A percentile compares a stretch with the other conserved stretches of the same genome.
Evolutionary conservation across 2,329 filamentous ascomycete genomes (phyloP).

Genomic region (Alternaria longipes): DNA sequence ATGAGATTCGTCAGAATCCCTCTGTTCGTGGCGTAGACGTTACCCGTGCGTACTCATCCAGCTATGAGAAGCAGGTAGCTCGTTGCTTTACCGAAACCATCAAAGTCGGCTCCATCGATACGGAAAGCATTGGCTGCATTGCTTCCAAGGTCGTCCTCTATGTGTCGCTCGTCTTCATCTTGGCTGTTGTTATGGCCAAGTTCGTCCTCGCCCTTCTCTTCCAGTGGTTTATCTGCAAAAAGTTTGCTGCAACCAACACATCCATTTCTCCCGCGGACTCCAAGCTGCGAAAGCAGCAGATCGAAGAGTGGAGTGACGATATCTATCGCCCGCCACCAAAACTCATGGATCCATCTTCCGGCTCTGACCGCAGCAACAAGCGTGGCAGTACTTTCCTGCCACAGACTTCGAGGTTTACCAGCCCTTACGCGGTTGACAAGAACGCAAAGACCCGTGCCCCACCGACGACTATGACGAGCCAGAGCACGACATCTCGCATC

Average conservation of each 20-base stretch:
- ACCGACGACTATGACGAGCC: constrained; percentile 95
- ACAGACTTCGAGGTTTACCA: constrained; percentile 92
- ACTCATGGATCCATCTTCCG: constrained; percentile 74
- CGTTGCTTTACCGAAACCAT: constrained; percentile 92
- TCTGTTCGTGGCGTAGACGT: constrained; percentile 85
- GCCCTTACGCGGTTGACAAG: constrained; percentile 80
- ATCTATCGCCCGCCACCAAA: constrained; percentile 92
- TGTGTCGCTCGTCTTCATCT: constrained; percentile 88
- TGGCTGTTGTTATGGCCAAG: constrained; percentile 85
- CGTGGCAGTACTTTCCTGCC: constrained; percentile 86
- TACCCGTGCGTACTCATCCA: constrained; percentile 84
- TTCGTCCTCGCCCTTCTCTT: constrained; percentile 91
- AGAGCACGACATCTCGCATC: constrained; percentile 77
- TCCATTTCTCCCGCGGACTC: constrained; percentile 77
- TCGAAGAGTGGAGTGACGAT: constrained; percentile 97
- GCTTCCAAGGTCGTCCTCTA: constrained; percentile 97
- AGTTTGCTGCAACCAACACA: constrained; percentile 85
- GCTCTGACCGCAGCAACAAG: constrained; percentile 77
- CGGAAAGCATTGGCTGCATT: constrained; percentile 95
- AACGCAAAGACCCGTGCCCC: constrained; percentile 61
- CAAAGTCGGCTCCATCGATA: constrained; percentile 95
- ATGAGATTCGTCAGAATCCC: constrained; percentile 76
- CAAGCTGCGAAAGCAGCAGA: constrained; percentile 88
- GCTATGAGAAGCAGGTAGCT: constrained; percentile 80
- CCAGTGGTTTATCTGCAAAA: constrained; percentile 93